Conservation (phyloP, 441 rosid genomes). For the Arabidopsis hybrid region DNA sequence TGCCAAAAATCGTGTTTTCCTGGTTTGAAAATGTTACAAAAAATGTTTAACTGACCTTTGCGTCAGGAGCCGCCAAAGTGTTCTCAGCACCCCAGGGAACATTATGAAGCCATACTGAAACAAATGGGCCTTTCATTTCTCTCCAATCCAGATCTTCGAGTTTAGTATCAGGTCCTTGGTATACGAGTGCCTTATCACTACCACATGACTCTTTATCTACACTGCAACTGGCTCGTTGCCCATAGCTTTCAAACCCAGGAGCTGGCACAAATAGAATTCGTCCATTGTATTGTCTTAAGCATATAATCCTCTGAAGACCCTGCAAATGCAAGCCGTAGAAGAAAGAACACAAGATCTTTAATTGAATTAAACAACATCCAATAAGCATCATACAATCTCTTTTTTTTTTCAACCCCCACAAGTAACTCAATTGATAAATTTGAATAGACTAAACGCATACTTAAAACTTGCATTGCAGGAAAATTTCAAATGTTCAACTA, state of each 20-base stretch:
- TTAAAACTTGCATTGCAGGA: slow-evolving; percentile 6
- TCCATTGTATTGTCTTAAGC: slow-evolving; percentile 75
- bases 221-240: slow-evolving; percentile 60
- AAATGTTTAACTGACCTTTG: slow-evolving; percentile 64
- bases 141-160: slow-evolving; percentile 71
- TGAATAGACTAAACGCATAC: slow-evolving; percentile 8
- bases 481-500: slow-evolving; percentile 2
- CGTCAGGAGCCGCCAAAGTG: slow-evolving; percentile 88
- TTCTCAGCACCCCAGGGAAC: slow-evolving; percentile 93
- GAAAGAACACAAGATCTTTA: background rate
- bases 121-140: slow-evolving; percentile 84
- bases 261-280: slow-evolving; percentile 83
- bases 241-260: slow-evolving; percentile 81
- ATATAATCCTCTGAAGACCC: slow-evolving; percentile 77
- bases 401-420: background rate
- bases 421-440: background rate
- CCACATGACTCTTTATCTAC: slow-evolving; percentile 44
- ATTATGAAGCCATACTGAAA: slow-evolving; percentile 95
- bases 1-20: background rate
- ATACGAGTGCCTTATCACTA: slow-evolving; percentile 48
- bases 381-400: background rate
- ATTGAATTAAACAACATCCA: slow-evolving; percentile 10
- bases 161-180: slow-evolving; percentile 67
- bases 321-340: slow-evolving; percentile 38
- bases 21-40: background rate